These are phyloP conservation scores for Melampsora americana DNA, from an alignment of 1,284 basidiomycete species.

Conservation along the genomic window DNA sequence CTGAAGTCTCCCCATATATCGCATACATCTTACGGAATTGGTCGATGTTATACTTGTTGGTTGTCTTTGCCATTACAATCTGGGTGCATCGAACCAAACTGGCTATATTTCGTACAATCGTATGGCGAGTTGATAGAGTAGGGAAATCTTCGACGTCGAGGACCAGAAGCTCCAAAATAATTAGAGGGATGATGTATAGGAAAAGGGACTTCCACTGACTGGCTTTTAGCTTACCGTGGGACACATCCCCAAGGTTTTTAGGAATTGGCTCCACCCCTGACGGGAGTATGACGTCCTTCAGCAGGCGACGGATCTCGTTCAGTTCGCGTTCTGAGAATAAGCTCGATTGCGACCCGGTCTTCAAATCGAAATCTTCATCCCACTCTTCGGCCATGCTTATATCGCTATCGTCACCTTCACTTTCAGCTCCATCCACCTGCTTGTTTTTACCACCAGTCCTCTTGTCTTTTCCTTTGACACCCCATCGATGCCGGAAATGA, in stretches of 20 bases:
- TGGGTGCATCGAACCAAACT: constrained; percentile 3
- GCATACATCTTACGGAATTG: background rate
- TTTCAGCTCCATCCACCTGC: background rate
- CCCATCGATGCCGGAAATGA: constrained; percentile 27
- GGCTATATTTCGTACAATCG: background rate
- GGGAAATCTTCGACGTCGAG: background rate
- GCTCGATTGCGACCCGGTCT: too few species aligned
- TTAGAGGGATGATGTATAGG: background rate
- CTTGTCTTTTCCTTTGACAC: constrained; percentile 4
- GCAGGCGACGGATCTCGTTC: background rate
- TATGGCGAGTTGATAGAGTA: background rate
- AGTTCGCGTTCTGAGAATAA: background rate
- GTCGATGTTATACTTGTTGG: background rate
- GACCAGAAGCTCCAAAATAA: constrained; percentile 6
- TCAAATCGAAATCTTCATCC: background rate
- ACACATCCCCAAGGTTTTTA: background rate
- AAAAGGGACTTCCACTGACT: background rate
- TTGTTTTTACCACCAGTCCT: background rate
- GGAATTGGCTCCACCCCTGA: background rate
- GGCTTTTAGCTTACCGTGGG: background rate
- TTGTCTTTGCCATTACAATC: background rate
- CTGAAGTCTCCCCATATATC: background rate
- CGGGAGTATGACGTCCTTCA: constrained; percentile 13
- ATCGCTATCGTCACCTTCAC: background rate
- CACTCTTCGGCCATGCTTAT: background rate